These are phyloP conservation scores for Macadamia tetraphylla DNA, from an alignment of 164 flowering plant genomes.

Conservation along the genomic window DNA sequence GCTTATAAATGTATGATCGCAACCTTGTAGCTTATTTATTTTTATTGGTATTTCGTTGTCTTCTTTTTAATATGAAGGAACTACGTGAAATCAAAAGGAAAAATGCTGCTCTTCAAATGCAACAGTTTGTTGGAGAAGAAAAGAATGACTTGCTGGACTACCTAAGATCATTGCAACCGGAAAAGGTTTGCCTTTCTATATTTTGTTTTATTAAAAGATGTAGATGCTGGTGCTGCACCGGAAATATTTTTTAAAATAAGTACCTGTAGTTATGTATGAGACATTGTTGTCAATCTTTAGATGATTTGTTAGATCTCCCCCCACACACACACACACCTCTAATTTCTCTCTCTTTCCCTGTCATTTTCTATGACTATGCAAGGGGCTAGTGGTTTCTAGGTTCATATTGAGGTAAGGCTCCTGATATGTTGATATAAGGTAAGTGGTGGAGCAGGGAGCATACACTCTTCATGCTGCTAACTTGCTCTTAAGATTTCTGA, in stretches of 20 bases:
- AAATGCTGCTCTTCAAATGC: slow-evolving; percentile 85
- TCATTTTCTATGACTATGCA: not conserved
- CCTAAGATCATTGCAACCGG: slow-evolving; percentile 67
- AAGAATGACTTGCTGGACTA: slow-evolving; percentile 84
- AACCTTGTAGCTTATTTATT: not conserved
- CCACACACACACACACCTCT: no score
- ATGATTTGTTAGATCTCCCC: not conserved
- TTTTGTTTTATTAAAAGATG: no score
- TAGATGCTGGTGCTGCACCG: no score
- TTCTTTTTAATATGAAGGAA: slow-evolving; percentile 36
- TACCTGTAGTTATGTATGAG: no score
- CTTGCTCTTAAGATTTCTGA: not conserved
- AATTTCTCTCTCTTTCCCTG: not conserved
- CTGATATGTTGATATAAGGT: not conserved
- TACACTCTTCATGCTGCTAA: not conserved
- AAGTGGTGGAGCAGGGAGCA: not conserved
- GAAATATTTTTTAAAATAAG: no score
- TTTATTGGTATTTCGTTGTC: not conserved
- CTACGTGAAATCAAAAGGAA: slow-evolving; percentile 68
- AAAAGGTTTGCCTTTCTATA: not conserved
- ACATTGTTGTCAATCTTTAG: no score
- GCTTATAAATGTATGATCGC: not conserved
- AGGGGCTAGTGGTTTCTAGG: not conserved
- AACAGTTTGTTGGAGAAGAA: slow-evolving; percentile 87
- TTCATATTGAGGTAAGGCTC: not conserved